Conservation (phyloP, 768 basidiomycete species). For the Tephrocybe sp. region DNA sequence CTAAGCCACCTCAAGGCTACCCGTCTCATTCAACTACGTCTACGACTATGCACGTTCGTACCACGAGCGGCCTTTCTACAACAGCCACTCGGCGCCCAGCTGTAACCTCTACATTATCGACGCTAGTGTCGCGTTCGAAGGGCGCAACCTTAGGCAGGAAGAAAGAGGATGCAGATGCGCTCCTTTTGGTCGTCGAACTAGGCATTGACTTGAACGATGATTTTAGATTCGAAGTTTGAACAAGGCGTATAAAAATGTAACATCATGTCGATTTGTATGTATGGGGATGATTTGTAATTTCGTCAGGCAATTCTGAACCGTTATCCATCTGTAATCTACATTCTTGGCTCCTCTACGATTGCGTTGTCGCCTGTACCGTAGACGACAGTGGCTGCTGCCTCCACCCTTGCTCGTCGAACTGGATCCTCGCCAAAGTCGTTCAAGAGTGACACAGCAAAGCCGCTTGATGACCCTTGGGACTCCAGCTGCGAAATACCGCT, state of each 20-base stretch:
- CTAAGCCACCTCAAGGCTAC: neutral
- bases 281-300: neutral
- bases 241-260: neutral
- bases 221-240: conserved; percentile 25
- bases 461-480: too few relatives aligned
- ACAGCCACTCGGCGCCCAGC: conserved; percentile 7
- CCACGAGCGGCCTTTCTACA: neutral
- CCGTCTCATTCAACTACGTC: conserved; percentile 10
- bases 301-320: neutral
- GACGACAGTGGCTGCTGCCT: neutral
- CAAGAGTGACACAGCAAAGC: conserved; percentile 7
- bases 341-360: neutral
- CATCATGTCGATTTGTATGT: neutral
- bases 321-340: neutral
- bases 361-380: neutral
- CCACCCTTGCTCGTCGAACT: conserved; percentile 3
- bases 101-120: conserved; percentile 9
- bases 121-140: neutral
- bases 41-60: conserved; percentile 5
- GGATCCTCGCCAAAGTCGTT: conserved; percentile 18
- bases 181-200: conserved; percentile 5
- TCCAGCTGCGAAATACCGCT: neutral
- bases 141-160: neutral
- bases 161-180: neutral
- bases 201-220: conserved; percentile 18